Percentiles rank a stretch among this genome's conserved stretches.
Evolutionary conservation across 441 rosid genomes (phyloP).

Genomic region (Eutrema salsugineum): DNA sequence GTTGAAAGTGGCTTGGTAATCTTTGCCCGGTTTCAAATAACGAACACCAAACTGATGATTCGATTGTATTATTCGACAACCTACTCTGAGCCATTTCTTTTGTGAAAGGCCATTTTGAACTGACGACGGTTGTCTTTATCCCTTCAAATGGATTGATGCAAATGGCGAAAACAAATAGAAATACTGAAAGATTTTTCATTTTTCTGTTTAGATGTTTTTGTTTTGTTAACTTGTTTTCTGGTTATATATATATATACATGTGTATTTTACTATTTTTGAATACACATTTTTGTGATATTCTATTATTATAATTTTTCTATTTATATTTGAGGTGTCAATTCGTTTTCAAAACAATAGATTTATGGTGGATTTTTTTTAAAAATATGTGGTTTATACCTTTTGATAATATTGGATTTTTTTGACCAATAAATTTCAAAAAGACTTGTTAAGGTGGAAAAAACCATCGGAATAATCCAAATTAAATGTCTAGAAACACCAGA

Average conservation of each 20-base stretch:
- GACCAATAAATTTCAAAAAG: too few relatives aligned
- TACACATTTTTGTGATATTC: neutral
- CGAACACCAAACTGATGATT: too few relatives aligned
- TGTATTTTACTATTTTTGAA: neutral
- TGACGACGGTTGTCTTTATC: too few relatives aligned
- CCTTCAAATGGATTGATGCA: neutral
- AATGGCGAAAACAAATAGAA: constrained; percentile 14
- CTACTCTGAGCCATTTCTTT: constrained; percentile 21
- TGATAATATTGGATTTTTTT: too few relatives aligned
- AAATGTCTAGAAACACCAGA: too few relatives aligned
- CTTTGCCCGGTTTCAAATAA: too few relatives aligned
- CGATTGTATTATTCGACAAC: too few relatives aligned
- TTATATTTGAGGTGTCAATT: neutral
- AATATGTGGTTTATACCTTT: too few relatives aligned
- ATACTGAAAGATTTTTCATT: constrained; percentile 5
- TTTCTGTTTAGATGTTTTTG: neutral
- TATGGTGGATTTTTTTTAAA: too few relatives aligned
- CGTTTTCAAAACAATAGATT: neutral
- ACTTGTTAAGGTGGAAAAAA: too few relatives aligned
- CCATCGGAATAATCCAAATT: too few relatives aligned
- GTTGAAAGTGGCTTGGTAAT: too few relatives aligned
- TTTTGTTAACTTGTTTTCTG: neutral
- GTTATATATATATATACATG: neutral
- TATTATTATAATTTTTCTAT: neutral
- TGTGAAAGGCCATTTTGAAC: neutral